phyloP scores from a whole-genome alignment of 371 early-diverging fungal species.

The Mortierella sp. region DNA sequence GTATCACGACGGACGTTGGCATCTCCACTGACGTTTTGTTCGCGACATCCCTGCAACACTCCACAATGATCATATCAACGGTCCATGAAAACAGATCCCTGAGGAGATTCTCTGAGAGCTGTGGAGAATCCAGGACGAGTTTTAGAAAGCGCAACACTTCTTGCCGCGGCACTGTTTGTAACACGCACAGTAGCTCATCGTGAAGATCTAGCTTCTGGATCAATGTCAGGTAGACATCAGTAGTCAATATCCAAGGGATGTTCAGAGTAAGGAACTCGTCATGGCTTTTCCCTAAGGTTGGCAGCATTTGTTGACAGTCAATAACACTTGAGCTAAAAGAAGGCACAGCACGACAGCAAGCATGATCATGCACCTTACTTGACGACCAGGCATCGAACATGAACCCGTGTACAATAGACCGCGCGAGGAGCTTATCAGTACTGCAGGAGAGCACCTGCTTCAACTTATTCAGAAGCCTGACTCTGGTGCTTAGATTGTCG shows the following conservation, averaged over 20 bases:
- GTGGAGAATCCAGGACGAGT: conserved; percentile 12
- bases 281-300: conserved; percentile 22
- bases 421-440: conserved; percentile 1
- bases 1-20: not conserved
- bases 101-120: conserved; percentile 2
- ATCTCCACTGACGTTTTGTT: not conserved
- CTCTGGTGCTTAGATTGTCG: conserved; percentile 10
- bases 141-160: conserved; percentile 15
- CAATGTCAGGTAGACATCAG: conserved; percentile 19
- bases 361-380: conserved; percentile 24
- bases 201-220: conserved; percentile 15
- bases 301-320: not conserved
- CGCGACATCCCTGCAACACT: not conserved
- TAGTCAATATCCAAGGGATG: conserved; percentile 21
- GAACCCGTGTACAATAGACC: conserved; percentile 31
- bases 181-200: conserved; percentile 6
- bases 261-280: conserved; percentile 44
- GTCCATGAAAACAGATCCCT: conserved; percentile 24
- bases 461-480: conserved; percentile 8
- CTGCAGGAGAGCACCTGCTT: conserved; percentile 5
- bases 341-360: too few species aligned
- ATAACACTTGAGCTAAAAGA: too few species aligned
- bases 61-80: conserved; percentile 1
- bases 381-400: conserved; percentile 47
- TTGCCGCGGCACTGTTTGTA: conserved; percentile 7